Base-by-base conservation (phyloP, 1,284 basidiomycete genomes). In the Malassezia dermatis region DNA sequence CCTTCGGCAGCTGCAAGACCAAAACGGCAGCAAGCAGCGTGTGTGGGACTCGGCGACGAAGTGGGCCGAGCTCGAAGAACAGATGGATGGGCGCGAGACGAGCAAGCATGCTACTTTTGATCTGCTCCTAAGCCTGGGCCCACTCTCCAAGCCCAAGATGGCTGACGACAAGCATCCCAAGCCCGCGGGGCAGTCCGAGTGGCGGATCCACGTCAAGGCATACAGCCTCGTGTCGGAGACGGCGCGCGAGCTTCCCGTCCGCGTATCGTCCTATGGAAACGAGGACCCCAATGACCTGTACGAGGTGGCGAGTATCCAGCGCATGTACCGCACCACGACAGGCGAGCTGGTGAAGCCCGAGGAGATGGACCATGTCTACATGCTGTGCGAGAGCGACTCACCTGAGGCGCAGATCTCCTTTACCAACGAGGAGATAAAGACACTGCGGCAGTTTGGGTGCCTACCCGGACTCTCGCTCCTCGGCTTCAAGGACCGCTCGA, bases 131-230 rank as follows among this genome's bases (percentile, higher is more conserved):
- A 81, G 85, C 60, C 78, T 98, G 26, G 88, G 82, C 1, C 53
- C 59, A 1, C 51, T 56, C 17, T 62, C 32, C 48, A 67, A 51
- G 42, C 21, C 21, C 6, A 21, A 11, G 6, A 12, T 15, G 19
- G 37, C 28, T 10, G 52, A 44, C n/a, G 52, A 59, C 12, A 41
- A 49, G 28, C 54, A 64, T 10, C 60, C 64, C 8, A 62, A 65
- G 32, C 60, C 64, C 3, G 51, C 57, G 8, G 27, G 30, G n/a
- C 54, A 60, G 11, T 50, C 86, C 13, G 86, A 82, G 2, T 83
- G 95, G 59, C 81, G 82, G 15, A 91, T 98, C 59, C 88, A 89
- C 3, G 80, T 96, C 46, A 89, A 89, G 73, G 94, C 91, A 19
- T 70, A 70, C 64, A 79, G 67, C 56, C 56, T 62, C 34, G 43